Base-by-base conservation (phyloP, 2,329 filamentous ascomycete species). In the Alternaria tenuissima region DNA sequence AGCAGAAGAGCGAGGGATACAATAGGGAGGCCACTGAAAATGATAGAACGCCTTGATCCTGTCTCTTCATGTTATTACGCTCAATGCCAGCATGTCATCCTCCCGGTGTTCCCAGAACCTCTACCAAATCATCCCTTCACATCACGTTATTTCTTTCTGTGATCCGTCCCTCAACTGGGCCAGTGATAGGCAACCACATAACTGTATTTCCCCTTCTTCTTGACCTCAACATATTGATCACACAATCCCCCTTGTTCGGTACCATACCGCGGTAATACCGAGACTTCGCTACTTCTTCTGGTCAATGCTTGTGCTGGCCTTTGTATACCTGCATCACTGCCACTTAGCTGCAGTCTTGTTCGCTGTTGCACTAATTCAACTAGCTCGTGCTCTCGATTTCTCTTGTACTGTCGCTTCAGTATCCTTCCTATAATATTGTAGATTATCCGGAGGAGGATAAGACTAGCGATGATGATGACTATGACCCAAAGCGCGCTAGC, bases 151-250 rank as follows among this genome's bases (percentile, higher is more conserved):
- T 44, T n/a, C 4, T 26, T 5, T 28, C 24, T n/a, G 9, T 7
- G 24, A 3, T n/a, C 5, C 16, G 6, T 26, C 4, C 5, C 22
- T 7, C 24, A 6, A 3, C 14, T 4, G 24, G 32, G 12, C 36
- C 42, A 54, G 3, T 11, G 14, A 30, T 32, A 26, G 7, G 18
- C 54, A 20, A 48, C n/a, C n/a, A 55, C 44, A 55, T 61, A 63
- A 4, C 28, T 49, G 12, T 60, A 60, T 4, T 18, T 41, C 11
- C 49, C 61, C 20, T 49, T 55, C 38, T 47, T 46, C 49, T 54
- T 57, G 3, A 61, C 38, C 18, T 54, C 36, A 7, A 41, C 39
- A 39, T 46, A 24, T n/a, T 46, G 43, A 5, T 8, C 28, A 53
- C 54, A 53, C 28, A n/a, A 9, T 6, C 22, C 47, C 5, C 32